Conservation (phyloP, 2,329 filamentous ascomycete species). For the Trichoderma harzianum region DNA sequence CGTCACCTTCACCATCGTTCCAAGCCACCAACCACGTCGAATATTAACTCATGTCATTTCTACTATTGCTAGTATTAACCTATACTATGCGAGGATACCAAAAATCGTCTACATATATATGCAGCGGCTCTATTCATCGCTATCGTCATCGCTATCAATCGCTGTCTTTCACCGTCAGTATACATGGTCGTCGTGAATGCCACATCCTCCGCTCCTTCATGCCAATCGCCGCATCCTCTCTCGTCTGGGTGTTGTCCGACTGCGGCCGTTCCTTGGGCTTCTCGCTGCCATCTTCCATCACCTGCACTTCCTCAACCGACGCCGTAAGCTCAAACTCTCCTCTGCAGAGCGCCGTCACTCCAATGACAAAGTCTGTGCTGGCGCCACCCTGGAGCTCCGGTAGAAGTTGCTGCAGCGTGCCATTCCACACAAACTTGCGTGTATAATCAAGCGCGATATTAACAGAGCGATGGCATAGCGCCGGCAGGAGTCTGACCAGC, state of each 20-base stretch:
- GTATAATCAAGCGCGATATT: slow-evolving; percentile 76
- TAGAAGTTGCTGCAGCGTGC: slow-evolving; percentile 72
- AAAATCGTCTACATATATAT: neutral
- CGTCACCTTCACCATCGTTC: neutral
- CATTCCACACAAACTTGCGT: slow-evolving; percentile 80
- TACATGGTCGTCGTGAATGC: slow-evolving; percentile 58
- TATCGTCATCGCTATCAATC: slow-evolving; percentile 18
- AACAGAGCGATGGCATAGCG: slow-evolving; percentile 68
- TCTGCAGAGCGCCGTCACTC: slow-evolving; percentile 70
- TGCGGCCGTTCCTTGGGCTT: slow-evolving; percentile 32
- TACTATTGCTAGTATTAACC: neutral
- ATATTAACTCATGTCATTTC: neutral
- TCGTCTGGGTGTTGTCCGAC: slow-evolving; percentile 55
- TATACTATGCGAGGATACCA: neutral
- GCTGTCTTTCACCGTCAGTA: slow-evolving; percentile 52
- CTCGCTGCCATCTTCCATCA: slow-evolving; percentile 39
- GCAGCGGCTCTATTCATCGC: neutral
- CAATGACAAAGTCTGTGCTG: slow-evolving; percentile 60
- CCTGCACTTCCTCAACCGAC: slow-evolving; percentile 73
- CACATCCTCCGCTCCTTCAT: slow-evolving; percentile 60
- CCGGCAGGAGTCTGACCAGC: slow-evolving; percentile 72
- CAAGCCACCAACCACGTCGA: neutral
- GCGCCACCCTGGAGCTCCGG: slow-evolving; percentile 58
- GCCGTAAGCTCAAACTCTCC: slow-evolving; percentile 81
- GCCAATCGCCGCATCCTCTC: slow-evolving; percentile 58